Evolutionary conservation across 306 rosid species (phyloP).

Genomic region (Ormosia semicastrata): DNA sequence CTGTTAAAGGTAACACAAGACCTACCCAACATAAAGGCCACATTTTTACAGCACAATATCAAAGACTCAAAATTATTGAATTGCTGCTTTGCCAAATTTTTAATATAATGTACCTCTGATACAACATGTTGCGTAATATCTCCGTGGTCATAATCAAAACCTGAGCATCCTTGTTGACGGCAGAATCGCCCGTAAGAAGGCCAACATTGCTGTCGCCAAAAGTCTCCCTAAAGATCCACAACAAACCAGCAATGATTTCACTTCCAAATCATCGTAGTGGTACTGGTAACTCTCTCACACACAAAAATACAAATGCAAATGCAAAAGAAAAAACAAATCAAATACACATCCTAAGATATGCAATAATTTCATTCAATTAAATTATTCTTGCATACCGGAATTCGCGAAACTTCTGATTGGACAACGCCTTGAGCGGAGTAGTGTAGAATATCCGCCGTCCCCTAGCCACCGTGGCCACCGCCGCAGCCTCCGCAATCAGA

Average conservation of each 20-base stretch:
- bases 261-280: not conserved
- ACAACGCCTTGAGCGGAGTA: slow-evolving; percentile 95
- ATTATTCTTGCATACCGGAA: slow-evolving; percentile 56
- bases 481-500: slow-evolving; percentile 92
- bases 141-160: slow-evolving; percentile 95
- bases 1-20: not conserved
- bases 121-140: slow-evolving; percentile 96
- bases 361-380: not conserved
- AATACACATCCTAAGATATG: not conserved
- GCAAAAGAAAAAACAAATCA: slow-evolving; percentile 4
- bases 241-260: not conserved
- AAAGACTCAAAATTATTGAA: not conserved
- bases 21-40: not conserved
- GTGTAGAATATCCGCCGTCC: slow-evolving; percentile 79
- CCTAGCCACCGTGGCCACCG: slow-evolving; percentile 81
- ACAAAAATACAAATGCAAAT: not conserved
- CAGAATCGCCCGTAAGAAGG: slow-evolving; percentile 93
- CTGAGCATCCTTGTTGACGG: slow-evolving; percentile 84
- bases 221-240: slow-evolving; percentile 64
- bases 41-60: not conserved
- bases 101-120: slow-evolving; percentile 66
- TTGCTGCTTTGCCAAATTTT: not conserved
- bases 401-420: slow-evolving; percentile 97
- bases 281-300: not conserved
- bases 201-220: slow-evolving; percentile 88